phyloP scores from a whole-genome alignment of 23 red algal species.

The Cyanidium caldarium region DNA sequence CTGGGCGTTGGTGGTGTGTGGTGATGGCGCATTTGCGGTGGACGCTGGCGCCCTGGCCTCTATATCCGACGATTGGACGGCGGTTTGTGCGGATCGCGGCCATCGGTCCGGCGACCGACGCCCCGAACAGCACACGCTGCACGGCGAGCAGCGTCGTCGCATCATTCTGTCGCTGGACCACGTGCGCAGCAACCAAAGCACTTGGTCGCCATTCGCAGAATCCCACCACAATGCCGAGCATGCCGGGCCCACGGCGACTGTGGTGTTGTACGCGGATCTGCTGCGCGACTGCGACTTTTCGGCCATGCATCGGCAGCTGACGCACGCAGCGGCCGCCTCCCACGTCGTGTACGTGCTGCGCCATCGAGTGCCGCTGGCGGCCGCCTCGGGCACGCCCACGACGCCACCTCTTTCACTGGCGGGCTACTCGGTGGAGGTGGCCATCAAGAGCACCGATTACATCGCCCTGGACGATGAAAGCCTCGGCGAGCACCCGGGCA shows the following conservation, averaged over 20 bases:
- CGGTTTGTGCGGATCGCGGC: too few species aligned
- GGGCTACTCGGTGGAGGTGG: conserved; percentile 34
- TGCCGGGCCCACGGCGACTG: background rate
- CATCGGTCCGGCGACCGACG: too few species aligned
- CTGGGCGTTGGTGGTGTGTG: too few species aligned
- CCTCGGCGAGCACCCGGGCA: background rate
- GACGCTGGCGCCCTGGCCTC: too few species aligned
- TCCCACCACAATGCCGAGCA: too few species aligned
- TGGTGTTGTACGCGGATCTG: background rate
- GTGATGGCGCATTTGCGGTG: too few species aligned
- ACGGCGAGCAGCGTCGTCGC: too few species aligned
- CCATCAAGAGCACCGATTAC: conserved; percentile 71
- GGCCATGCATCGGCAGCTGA: background rate
- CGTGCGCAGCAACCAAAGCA: too few species aligned
- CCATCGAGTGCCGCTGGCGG: background rate
- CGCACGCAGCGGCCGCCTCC: background rate
- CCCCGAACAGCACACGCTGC: too few species aligned
- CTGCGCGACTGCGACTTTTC: background rate
- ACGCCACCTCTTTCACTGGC: conserved; percentile 13
- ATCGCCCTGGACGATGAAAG: conserved; percentile 41
- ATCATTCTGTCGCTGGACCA: too few species aligned
- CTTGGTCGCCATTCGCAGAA: too few species aligned
- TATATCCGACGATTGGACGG: too few species aligned
- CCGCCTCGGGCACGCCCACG: background rate
- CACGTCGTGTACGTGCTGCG: background rate